A percentile compares a stretch with the other conserved stretches of the same genome.
These are phyloP conservation scores for Solanum okadae DNA, from an alignment of 257 asterid species.

Conservation along the genomic window DNA sequence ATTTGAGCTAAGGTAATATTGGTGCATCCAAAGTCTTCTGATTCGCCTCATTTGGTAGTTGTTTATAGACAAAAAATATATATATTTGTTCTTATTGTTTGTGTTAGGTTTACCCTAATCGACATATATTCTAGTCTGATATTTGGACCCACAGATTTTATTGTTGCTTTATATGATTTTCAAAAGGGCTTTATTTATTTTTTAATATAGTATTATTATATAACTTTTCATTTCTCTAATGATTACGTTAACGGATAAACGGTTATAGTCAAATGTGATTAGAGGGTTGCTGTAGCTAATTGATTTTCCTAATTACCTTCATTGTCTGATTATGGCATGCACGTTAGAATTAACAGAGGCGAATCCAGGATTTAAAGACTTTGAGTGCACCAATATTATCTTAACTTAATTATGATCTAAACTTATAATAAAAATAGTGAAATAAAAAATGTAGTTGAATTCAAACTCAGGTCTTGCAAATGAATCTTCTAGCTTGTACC, in stretches of 20 bases:
- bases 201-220: neutral
- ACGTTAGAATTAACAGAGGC: neutral
- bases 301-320: neutral
- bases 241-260: neutral
- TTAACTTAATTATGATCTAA: too few relatives aligned
- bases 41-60: neutral
- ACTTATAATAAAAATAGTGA: too few relatives aligned
- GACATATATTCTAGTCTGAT: neutral
- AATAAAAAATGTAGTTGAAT: too few relatives aligned
- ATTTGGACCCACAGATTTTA: neutral
- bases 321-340: neutral
- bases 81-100: neutral
- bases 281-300: neutral
- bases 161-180: neutral
- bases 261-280: neutral
- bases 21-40: too few relatives aligned
- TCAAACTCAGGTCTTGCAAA: too few relatives aligned
- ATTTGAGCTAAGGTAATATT: too few relatives aligned
- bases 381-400: too few relatives aligned
- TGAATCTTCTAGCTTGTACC: neutral
- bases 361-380: accelerated
- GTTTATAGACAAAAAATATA: neutral
- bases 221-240: neutral
- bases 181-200: neutral
- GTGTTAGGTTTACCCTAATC: neutral